These are phyloP conservation scores for Boechera retrofracta DNA, from an alignment of 345 rosid genomes.

Conservation along the genomic window DNA sequence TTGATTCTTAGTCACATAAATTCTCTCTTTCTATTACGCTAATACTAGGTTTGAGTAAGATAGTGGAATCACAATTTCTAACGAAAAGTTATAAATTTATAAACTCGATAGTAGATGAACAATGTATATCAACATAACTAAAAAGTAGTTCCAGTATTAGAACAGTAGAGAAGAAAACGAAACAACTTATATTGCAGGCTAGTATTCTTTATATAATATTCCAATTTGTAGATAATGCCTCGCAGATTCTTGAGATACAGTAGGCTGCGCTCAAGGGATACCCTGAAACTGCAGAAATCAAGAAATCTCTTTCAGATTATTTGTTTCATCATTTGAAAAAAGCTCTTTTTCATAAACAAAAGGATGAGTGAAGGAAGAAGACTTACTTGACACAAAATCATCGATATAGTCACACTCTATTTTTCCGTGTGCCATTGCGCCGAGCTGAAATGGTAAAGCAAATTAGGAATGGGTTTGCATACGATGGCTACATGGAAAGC, in stretches of 20 bases:
- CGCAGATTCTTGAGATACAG: constrained; percentile 78
- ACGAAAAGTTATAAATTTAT: not conserved
- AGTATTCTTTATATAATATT: constrained; percentile 42
- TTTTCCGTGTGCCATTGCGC: constrained; percentile 95
- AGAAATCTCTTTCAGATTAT: constrained; percentile 19
- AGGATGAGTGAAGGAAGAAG: constrained; percentile 9
- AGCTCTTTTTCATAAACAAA: not conserved
- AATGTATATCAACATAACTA: constrained; percentile 23
- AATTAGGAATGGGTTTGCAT: not conserved
- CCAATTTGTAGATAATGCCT: constrained; percentile 66
- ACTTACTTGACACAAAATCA: constrained; percentile 69
- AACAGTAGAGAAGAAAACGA: constrained; percentile 15
- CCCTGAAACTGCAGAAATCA: constrained; percentile 67
- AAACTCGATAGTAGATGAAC: not conserved
- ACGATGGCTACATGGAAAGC: not conserved
- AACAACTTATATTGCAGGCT: constrained; percentile 9
- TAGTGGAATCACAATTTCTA: not conserved
- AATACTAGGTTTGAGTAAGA: not conserved
- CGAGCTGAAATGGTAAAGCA: constrained; percentile 54
- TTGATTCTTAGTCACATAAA: not conserved
- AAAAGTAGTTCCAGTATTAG: constrained; percentile 1
- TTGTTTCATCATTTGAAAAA: not conserved
- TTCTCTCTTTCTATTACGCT: not conserved
- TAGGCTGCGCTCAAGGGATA: constrained; percentile 89
- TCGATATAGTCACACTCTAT: constrained; percentile 63